phyloP scores from a whole-genome alignment of 371 early-diverging fungal species.

The Dinochytrium kinnereticum region DNA sequence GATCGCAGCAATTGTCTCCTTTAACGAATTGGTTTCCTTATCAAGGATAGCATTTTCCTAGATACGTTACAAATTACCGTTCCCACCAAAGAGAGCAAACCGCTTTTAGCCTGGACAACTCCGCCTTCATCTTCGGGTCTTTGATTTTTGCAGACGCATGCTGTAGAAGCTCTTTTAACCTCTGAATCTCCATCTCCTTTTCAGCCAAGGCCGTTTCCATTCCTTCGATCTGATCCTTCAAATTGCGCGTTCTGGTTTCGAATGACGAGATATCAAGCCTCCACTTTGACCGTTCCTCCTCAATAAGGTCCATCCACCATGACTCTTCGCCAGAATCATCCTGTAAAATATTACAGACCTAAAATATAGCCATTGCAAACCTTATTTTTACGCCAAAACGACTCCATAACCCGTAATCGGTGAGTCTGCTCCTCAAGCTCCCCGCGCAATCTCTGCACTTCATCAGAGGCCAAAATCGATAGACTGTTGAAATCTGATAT shows the following conservation, averaged over 20 bases:
- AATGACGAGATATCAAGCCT: not conserved
- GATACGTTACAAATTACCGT: not conserved
- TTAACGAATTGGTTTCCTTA: conserved; percentile 9
- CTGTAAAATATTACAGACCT: not conserved
- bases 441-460: conserved; percentile 17
- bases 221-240: conserved; percentile 7
- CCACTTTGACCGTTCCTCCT: conserved; percentile 6
- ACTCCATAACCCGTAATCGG: conserved; percentile 27
- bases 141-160: conserved; percentile 13
- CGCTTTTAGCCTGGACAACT: not conserved
- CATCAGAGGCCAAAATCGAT: conserved; percentile 21
- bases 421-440: conserved; percentile 31
- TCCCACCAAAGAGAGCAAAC: not conserved
- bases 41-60: conserved; percentile 8
- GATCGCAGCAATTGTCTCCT: not conserved
- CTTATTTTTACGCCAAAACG: conserved; percentile 23
- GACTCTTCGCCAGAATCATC: not conserved
- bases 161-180: conserved; percentile 12
- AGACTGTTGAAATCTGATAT: conserved; percentile 27
- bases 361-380: not conserved
- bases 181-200: not conserved
- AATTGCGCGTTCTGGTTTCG: conserved; percentile 3
- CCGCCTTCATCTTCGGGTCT: conserved; percentile 7
- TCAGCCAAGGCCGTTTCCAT: conserved; percentile 19
- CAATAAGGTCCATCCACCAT: not conserved